Conservation (phyloP, 441 rosid genomes). For the Gossypium trilobum region DNA sequence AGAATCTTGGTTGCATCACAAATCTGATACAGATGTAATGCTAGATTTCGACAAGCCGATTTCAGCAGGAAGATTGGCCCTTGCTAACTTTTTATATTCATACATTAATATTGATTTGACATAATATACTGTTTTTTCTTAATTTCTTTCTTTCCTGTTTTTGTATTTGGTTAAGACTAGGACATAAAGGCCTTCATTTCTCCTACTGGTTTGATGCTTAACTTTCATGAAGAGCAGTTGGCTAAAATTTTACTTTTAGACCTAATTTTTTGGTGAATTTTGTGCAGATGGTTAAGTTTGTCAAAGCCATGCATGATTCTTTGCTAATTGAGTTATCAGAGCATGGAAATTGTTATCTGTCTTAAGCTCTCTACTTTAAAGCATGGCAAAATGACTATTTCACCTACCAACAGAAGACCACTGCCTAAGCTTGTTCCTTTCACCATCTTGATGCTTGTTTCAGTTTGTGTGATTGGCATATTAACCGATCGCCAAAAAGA, state of each 20-base stretch:
- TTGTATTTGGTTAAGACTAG: background rate
- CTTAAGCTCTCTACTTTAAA: constrained; percentile 15
- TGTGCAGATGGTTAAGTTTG: constrained; percentile 12
- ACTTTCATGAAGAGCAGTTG: background rate
- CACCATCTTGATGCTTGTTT: constrained; percentile 32
- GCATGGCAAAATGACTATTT: constrained; percentile 38
- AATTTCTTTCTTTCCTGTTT: background rate
- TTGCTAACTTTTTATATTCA: background rate
- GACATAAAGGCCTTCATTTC: background rate
- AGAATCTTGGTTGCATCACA: background rate
- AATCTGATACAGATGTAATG: background rate
- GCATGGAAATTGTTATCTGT: constrained; percentile 16
- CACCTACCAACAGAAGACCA: constrained; percentile 28
- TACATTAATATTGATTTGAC: background rate
- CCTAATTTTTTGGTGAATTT: background rate
- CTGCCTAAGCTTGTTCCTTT: constrained; percentile 27
- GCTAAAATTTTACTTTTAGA: background rate
- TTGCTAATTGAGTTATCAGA: constrained; percentile 3
- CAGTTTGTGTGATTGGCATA: constrained; percentile 42
- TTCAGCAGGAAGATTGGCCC: background rate
- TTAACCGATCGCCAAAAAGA: constrained; percentile 33
- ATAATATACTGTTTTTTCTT: background rate
- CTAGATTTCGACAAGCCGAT: background rate
- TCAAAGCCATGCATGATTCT: background rate
- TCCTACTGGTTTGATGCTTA: background rate